phyloP scores from a whole-genome alignment of 2,329 filamentous ascomycete genomes.

The Dothideomycetidae sp. region DNA sequence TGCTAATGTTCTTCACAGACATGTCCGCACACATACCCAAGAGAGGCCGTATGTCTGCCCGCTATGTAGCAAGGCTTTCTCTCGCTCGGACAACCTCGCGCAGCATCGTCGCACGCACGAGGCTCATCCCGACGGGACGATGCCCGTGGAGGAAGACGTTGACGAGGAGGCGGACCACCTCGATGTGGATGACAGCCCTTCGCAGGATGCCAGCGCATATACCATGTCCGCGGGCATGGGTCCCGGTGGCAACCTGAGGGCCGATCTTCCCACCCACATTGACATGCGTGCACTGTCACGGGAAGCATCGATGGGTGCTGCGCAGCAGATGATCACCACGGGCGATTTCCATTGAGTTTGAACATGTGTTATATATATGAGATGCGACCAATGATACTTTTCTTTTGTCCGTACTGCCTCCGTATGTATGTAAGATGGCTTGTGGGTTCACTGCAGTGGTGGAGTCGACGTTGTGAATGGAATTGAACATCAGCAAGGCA shows the following conservation, averaged over 20 bases:
- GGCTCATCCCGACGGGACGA: slow-evolving; percentile 46
- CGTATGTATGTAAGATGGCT: too few species aligned
- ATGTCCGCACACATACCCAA: slow-evolving; percentile 98
- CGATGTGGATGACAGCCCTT: slow-evolving; percentile 54
- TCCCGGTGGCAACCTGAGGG: slow-evolving; percentile 5
- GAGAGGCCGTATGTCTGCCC: slow-evolving; percentile 97
- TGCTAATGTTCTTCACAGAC: slow-evolving; percentile 43
- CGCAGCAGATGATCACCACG: slow-evolving; percentile 30
- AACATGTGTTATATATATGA: background rate
- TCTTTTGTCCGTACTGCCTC: slow-evolving; percentile 5
- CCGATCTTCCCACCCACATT: slow-evolving; percentile 20
- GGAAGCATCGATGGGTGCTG: slow-evolving; percentile 28
- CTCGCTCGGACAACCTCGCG: slow-evolving; percentile 94
- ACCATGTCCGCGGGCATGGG: slow-evolving; percentile 13
- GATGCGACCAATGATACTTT: slow-evolving; percentile 1
- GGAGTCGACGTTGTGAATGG: too few species aligned
- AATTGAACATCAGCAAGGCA: too few species aligned
- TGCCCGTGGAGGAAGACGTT: slow-evolving; percentile 67
- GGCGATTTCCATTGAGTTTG: slow-evolving; percentile 29
- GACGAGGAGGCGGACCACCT: slow-evolving; percentile 81
- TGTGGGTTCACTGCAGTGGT: too few species aligned
- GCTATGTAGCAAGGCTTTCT: slow-evolving; percentile 97
- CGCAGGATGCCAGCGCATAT: slow-evolving; percentile 16
- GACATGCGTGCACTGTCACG: slow-evolving; percentile 20
- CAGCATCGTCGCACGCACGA: slow-evolving; percentile 84